A percentile compares a stretch with the other conserved stretches of the same genome.
Evolutionary conservation across 2,329 filamentous ascomycete genomes (phyloP).

Genomic region (Tothia fuscella): DNA sequence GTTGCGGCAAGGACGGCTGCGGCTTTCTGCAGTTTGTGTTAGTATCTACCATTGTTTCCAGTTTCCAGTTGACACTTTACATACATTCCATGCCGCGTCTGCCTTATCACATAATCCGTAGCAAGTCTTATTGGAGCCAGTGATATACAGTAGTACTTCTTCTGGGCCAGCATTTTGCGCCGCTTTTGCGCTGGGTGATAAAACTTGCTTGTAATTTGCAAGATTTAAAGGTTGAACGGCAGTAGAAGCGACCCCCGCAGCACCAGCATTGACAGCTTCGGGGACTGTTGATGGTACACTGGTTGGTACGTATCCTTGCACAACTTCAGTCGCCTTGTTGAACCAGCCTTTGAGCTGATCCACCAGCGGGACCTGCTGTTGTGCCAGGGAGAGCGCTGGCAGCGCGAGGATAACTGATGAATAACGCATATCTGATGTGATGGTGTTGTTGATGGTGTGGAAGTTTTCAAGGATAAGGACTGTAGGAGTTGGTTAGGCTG

Average conservation of each 20-base stretch:
- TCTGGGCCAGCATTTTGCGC: constrained; percentile 48
- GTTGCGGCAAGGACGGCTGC: constrained; percentile 50
- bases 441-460: too few species aligned
- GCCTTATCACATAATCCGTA: constrained; percentile 54
- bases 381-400: constrained; percentile 38
- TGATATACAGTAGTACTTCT: constrained; percentile 66
- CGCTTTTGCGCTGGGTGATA: constrained; percentile 49
- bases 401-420: constrained; percentile 32
- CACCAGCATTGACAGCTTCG: constrained; percentile 32
- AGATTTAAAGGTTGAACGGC: constrained; percentile 50
- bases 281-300: constrained; percentile 42
- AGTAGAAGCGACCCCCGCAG: constrained; percentile 38
- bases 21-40: constrained; percentile 38
- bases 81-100: constrained; percentile 47
- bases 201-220: constrained; percentile 57
- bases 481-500: too few species aligned
- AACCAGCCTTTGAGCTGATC: constrained; percentile 46
- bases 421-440: constrained; percentile 6
- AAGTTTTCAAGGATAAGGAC: too few species aligned
- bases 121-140: constrained; percentile 69
- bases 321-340: constrained; percentile 41
- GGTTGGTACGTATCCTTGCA: constrained; percentile 25
- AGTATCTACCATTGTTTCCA: constrained; percentile 8
- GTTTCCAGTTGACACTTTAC: constrained; percentile 13
- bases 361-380: constrained; percentile 49